A percentile compares a stretch with the other conserved stretches of the same genome.
phyloP scores from a whole-genome alignment of 179 eudicot species.

The Corrigiola litoralis region DNA sequence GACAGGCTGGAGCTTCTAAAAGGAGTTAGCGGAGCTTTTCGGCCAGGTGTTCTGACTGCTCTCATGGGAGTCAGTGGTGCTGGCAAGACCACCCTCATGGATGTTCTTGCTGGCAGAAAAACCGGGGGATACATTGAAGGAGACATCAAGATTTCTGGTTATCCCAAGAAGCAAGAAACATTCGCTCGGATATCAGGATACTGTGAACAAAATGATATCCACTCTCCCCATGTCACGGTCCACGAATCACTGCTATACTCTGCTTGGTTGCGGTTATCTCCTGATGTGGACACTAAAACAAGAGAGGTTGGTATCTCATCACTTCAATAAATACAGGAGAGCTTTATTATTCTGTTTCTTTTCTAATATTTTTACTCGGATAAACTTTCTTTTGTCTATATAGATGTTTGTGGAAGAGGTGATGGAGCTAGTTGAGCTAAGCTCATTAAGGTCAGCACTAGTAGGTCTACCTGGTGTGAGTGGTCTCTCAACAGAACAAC shows the following conservation, averaged over 20 bases:
- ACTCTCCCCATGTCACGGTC: conserved; percentile 72
- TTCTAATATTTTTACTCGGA: not conserved
- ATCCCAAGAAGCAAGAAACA: conserved; percentile 71
- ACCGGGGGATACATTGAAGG: conserved; percentile 82
- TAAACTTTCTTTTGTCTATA: not conserved
- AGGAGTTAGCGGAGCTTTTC: conserved; percentile 71
- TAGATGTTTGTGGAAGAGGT: conserved; percentile 77
- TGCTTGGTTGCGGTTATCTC: conserved; percentile 76
- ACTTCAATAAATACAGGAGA: too few species aligned
- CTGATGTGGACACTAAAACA: conserved; percentile 45
- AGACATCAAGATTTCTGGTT: conserved; percentile 62
- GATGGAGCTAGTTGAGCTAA: conserved; percentile 73
- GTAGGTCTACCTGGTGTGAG: conserved; percentile 72
- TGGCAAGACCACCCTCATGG: conserved; percentile 85
- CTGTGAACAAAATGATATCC: conserved; percentile 78
- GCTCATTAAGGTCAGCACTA: conserved; percentile 47
- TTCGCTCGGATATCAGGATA: conserved; percentile 80
- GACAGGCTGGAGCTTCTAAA: conserved; percentile 64
- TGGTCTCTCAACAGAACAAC: conserved; percentile 79
- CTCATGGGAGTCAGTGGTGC: conserved; percentile 91
- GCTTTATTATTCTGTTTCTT: too few species aligned
- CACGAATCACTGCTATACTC: conserved; percentile 70
- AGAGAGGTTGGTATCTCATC: conserved; percentile 48
- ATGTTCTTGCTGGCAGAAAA: conserved; percentile 78
- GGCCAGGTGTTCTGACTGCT: conserved; percentile 81